phyloP scores from a whole-genome alignment of 257 asterid species.

The Lavandula angustifolia region DNA sequence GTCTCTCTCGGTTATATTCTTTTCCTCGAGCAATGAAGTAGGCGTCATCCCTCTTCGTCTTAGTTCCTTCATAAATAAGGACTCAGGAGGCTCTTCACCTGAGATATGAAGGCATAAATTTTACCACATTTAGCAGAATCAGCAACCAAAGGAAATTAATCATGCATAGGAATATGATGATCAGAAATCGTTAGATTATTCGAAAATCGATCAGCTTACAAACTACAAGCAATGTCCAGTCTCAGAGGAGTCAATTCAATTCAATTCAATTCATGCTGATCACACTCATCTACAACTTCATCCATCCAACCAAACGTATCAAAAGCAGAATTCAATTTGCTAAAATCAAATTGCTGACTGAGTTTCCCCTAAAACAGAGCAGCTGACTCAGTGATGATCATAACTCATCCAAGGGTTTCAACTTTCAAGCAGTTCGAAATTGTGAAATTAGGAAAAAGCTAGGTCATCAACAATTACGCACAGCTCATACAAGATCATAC shows the following conservation, averaged over 20 bases:
- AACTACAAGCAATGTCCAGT: slow-evolving; percentile 5
- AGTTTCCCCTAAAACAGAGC: neutral
- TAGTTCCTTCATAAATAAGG: slow-evolving; percentile 86
- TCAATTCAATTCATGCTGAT: neutral
- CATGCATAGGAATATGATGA: neutral
- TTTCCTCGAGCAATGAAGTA: slow-evolving; percentile 86
- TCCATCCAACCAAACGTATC: no score
- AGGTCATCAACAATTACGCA: slow-evolving; percentile 6
- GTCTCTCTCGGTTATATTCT: slow-evolving; percentile 49
- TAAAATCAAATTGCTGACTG: neutral
- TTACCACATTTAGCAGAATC: slow-evolving; percentile 14
- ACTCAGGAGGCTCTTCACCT: slow-evolving; percentile 97
- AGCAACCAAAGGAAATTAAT: slow-evolving; percentile 9
- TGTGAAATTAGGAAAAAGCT: neutral
- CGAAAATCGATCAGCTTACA: neutral
- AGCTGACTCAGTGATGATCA: neutral
- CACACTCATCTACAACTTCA: neutral
- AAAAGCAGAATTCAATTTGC: neutral
- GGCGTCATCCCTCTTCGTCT: slow-evolving; percentile 87
- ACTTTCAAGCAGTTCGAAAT: slow-evolving; percentile 20
- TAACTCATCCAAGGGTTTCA: neutral
- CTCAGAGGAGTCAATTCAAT: slow-evolving; percentile 5
- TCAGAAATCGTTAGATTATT: neutral
- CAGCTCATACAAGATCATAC: neutral
- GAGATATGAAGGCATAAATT: slow-evolving; percentile 24